phyloP scores from a whole-genome alignment of 495 filamentous ascomycete species.

The Hyaloscypha bicolor region DNA sequence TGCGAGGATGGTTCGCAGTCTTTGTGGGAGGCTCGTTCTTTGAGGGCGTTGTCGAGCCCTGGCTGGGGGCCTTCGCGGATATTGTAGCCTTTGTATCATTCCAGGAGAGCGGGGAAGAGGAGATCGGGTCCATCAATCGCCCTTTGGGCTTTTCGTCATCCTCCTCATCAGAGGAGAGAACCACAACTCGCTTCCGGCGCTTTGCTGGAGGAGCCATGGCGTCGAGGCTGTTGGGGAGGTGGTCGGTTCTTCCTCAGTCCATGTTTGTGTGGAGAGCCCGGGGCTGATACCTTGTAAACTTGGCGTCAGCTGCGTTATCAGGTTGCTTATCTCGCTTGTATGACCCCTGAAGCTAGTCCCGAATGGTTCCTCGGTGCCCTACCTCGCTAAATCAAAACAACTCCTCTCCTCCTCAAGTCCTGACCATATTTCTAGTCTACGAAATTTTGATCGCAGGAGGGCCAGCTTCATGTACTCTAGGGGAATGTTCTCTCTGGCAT shows the following conservation, averaged over 20 bases:
- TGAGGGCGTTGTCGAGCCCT: slow-evolving; percentile 7
- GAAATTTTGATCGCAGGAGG: too few species aligned
- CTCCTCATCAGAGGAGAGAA: slow-evolving; percentile 33
- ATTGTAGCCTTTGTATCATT: slow-evolving; percentile 6
- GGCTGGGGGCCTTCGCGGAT: slow-evolving; percentile 12
- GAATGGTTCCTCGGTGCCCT: too few species aligned
- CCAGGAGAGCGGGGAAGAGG: slow-evolving; percentile 27
- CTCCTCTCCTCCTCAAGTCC: too few species aligned
- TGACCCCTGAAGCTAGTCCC: too few species aligned
- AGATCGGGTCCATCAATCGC: slow-evolving; percentile 19
- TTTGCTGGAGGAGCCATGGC: slow-evolving; percentile 58
- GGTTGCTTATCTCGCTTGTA: too few species aligned
- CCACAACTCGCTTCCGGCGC: slow-evolving; percentile 51
- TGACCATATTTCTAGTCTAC: too few species aligned
- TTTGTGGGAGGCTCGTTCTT: slow-evolving; percentile 22
- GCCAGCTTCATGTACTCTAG: too few species aligned
- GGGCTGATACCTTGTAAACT: too few species aligned
- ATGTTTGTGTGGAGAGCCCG: not conserved
- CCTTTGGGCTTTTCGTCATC: slow-evolving; percentile 35
- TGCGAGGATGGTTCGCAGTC: slow-evolving; percentile 27
- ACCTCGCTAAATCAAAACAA: too few species aligned
- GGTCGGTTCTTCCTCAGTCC: not conserved
- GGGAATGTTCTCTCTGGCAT: too few species aligned
- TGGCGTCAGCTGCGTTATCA: too few species aligned
- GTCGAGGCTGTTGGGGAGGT: not conserved